Conservation (phyloP, 164 flowering plant genomes). For the Magnolia sinica region DNA sequence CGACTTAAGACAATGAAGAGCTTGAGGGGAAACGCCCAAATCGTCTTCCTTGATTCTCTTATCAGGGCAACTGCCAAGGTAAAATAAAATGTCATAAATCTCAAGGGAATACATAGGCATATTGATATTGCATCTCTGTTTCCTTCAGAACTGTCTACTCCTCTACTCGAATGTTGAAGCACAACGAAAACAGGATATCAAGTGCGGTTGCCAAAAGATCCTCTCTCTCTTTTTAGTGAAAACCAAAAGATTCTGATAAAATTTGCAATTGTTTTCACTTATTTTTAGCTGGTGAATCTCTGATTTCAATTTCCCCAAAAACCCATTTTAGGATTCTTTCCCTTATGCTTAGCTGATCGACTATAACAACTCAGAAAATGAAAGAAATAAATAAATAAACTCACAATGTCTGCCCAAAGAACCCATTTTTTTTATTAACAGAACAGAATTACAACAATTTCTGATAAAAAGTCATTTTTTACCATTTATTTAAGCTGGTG, state of each 20-base stretch:
- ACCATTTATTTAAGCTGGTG: not conserved
- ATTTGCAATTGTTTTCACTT: too few species aligned
- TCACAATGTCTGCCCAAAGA: too few species aligned
- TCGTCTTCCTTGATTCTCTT: constrained; percentile 25
- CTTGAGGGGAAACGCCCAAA: constrained; percentile 18
- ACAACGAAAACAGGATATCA: too few species aligned
- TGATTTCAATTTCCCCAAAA: not conserved
- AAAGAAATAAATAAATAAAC: too few species aligned
- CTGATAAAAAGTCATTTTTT: not conserved
- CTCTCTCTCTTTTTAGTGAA: too few species aligned
- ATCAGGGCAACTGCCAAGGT: constrained; percentile 36
- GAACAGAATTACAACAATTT: not conserved
- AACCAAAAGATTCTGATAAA: too few species aligned
- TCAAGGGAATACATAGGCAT: not conserved
- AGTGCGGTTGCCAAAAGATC: too few species aligned
- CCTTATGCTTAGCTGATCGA: too few species aligned
- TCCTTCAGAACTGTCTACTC: not conserved
- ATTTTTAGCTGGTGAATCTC: not conserved
- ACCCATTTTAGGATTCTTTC: not conserved
- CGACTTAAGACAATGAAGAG: constrained; percentile 20
- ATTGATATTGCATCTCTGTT: not conserved
- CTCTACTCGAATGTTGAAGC: not conserved
- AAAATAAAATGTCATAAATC: constrained; percentile 4
- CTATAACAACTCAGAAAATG: too few species aligned
- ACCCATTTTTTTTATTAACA: not conserved